Evolutionary conservation across 306 rosid species (phyloP).

Genomic region (Vigna unguiculata): DNA sequence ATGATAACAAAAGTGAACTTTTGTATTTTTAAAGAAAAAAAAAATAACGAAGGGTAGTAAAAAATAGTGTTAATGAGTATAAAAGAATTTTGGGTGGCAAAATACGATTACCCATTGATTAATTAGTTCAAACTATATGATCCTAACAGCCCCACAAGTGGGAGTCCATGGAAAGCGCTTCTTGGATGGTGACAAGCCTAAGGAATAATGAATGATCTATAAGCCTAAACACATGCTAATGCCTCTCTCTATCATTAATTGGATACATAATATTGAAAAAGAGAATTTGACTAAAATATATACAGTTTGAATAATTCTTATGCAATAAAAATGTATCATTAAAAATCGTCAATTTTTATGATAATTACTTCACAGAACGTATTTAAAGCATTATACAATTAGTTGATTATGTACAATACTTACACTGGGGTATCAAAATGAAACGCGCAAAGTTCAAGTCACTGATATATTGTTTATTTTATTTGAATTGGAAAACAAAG

Average conservation of each 20-base stretch:
- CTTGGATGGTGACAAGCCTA: too few species aligned
- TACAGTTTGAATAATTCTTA: neutral
- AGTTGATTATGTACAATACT: neutral
- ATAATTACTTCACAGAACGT: neutral
- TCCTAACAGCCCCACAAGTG: too few species aligned
- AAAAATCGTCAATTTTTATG: neutral
- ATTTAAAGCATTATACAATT: neutral
- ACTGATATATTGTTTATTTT: neutral
- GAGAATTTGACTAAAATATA: neutral
- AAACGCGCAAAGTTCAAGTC: neutral
- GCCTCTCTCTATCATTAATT: neutral
- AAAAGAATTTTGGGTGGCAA: too few species aligned
- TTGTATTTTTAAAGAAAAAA: too few species aligned
- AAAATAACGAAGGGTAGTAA: too few species aligned
- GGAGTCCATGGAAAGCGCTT: too few species aligned
- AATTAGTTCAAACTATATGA: too few species aligned
- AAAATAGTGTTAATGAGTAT: too few species aligned
- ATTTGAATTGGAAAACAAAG: slow-evolving; percentile 1
- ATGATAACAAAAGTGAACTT: too few species aligned
- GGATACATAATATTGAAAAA: neutral
- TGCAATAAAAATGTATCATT: neutral
- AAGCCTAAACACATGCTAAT: neutral
- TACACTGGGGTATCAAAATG: neutral
- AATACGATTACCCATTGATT: too few species aligned
- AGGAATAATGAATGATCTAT: neutral